Base-by-base conservation (phyloP, 2,329 filamentous ascomycete genomes). In the Penicillium glabrum region DNA sequence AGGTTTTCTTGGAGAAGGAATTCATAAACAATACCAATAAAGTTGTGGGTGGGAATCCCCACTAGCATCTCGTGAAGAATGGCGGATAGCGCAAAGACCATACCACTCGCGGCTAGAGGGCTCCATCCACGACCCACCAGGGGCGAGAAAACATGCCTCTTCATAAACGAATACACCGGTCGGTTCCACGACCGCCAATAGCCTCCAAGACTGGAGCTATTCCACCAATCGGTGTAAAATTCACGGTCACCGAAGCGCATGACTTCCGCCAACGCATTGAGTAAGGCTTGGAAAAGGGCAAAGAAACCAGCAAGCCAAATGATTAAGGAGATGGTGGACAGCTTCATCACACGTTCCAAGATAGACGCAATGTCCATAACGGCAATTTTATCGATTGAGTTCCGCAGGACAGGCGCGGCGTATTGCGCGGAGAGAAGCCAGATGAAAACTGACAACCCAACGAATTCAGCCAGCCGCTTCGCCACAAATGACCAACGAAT, bases 111-210 rank as follows among this genome's bases (percentile, higher is more conserved):
- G 0, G 83, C 72, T 3, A 79, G 76, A 9, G 87, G 83, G 55
- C 84, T 89, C 81, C 90, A 93, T 1, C 95, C 95, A 46, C 95
- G 84, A 0, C 90, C 91, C 31, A 96, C 82, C 61, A 99, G 82
- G 1, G 95, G 95, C 39, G 89, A 88, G 77, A 95, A 98, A 51
- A 99, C 86, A 72, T 99, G 95, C 37, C 95, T 83, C 69, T 91
- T 93, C 87, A 99, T 98, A 75, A 96, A 99, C 57, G 92, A 88
- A 70, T 96, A 96, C 6, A 99, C 93, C 1, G 95, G 95, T 72
- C 96, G 96, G 78, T 99, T 99, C 95, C 95, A 99, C 1, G 89
- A 90, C 23, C 93, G 87, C 93, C 93, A 97, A 79, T 99, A 99
- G 5, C 83, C 84, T 33, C 93, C 90, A 7, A 98, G 81, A 63